Evolutionary conservation across 2,329 filamentous ascomycete species (phyloP).

Genomic region (Hypoxylon sp.): DNA sequence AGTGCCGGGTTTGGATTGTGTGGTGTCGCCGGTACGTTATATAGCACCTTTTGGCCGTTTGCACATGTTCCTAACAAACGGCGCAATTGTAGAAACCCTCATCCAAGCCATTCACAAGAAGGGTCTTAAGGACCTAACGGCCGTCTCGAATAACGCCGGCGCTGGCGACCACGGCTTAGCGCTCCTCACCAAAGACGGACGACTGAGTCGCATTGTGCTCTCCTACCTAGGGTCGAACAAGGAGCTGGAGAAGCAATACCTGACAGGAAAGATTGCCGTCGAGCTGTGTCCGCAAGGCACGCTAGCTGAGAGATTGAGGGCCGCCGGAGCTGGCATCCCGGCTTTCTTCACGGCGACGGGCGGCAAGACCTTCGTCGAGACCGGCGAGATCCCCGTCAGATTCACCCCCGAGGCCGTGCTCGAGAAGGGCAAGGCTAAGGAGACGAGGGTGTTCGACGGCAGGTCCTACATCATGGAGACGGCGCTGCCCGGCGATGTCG

Average conservation of each 20-base stretch:
- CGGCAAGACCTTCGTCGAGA: constrained; percentile 73
- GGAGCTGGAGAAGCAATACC: constrained; percentile 77
- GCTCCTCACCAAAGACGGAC: constrained; percentile 74
- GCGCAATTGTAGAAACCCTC: constrained; percentile 67
- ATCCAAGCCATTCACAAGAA: constrained; percentile 74
- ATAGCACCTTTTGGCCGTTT: neutral
- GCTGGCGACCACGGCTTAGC: constrained; percentile 76
- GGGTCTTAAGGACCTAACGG: constrained; percentile 73
- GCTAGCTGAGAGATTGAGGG: constrained; percentile 76
- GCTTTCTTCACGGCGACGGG: constrained; percentile 85
- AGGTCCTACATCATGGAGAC: constrained; percentile 82
- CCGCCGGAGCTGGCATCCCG: constrained; percentile 80
- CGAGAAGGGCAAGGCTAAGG: constrained; percentile 73
- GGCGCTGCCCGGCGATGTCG: constrained; percentile 79
- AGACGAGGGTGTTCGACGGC: constrained; percentile 79
- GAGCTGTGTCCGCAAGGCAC: constrained; percentile 83
- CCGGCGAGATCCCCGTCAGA: constrained; percentile 74
- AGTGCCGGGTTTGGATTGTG: constrained; percentile 87
- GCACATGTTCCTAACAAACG: constrained; percentile 10
- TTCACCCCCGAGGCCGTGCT: constrained; percentile 70
- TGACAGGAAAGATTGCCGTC: constrained; percentile 78
- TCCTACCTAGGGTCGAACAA: constrained; percentile 85
- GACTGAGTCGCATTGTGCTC: constrained; percentile 77
- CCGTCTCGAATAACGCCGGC: constrained; percentile 85
- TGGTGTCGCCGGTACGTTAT: constrained; percentile 73